Evolutionary conservation across 148 eudicot genomes (phyloP).

Genomic region (Heliosperma pusillum): DNA sequence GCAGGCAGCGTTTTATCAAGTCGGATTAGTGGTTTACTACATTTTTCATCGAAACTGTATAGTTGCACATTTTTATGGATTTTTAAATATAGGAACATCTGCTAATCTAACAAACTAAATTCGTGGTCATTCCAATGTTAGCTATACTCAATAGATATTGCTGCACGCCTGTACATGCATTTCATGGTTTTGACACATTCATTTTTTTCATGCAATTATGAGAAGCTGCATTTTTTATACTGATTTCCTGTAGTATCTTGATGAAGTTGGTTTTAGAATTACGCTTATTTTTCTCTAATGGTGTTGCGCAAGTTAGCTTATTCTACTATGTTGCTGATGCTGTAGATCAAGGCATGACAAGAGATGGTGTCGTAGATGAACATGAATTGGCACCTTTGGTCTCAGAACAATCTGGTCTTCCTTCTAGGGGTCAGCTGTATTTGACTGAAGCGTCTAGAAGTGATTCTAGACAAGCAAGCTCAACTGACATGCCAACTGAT

Average conservation of each 20-base stretch:
- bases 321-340: slow-evolving; percentile 2
- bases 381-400: slow-evolving; percentile 49
- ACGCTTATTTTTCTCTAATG: background rate
- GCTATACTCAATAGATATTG: background rate
- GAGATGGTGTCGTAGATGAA: slow-evolving; percentile 27
- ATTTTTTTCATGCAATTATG: background rate
- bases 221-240: slow-evolving; percentile 2
- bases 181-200: background rate
- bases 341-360: slow-evolving; percentile 32
- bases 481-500: slow-evolving; percentile 30
- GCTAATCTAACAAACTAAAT: background rate
- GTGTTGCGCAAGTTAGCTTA: slow-evolving; percentile 17
- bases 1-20: slow-evolving; percentile 6
- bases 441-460: slow-evolving; percentile 33
- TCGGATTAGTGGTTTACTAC: background rate
- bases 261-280: slow-evolving; percentile 5
- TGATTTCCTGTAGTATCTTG: slow-evolving; percentile 9
- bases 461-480: slow-evolving; percentile 29
- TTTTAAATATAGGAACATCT: background rate
- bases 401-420: slow-evolving; percentile 32
- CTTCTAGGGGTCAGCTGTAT: slow-evolving; percentile 27
- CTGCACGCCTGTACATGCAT: background rate
- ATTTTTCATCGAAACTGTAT: background rate
- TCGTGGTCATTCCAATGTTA: background rate
- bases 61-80: background rate